These are phyloP conservation scores for Calonectria henricotiae DNA, from an alignment of 2,329 filamentous ascomycete species.

Conservation along the genomic window DNA sequence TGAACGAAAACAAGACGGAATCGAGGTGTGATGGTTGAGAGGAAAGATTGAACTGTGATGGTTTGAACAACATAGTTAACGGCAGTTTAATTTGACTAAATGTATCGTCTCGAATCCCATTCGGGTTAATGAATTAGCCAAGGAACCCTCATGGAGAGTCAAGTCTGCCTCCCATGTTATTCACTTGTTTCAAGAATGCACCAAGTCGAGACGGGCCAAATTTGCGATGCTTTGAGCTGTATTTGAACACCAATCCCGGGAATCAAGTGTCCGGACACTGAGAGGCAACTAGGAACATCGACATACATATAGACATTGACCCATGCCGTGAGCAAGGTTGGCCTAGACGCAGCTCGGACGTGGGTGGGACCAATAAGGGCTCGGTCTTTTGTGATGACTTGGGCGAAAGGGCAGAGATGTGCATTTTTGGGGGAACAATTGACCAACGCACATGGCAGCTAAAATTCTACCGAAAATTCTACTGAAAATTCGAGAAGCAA, in stretches of 20 bases:
- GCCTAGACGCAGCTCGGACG: neutral
- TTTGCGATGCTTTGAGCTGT: too few relatives aligned
- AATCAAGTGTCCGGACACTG: neutral
- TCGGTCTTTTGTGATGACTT: conserved; percentile 49
- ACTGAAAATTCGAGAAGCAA: neutral
- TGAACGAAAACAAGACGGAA: neutral
- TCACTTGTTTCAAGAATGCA: neutral
- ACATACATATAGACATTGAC: neutral
- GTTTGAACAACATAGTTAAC: neutral
- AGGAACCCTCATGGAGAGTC: neutral
- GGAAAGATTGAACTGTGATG: neutral
- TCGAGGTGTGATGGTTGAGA: neutral
- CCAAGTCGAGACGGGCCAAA: neutral
- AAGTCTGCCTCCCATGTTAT: neutral
- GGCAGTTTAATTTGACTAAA: neutral
- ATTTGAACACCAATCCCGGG: neutral
- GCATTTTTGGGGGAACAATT: conserved; percentile 18
- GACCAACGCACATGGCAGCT: neutral
- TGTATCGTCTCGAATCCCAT: neutral
- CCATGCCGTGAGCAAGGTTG: conserved; percentile 6
- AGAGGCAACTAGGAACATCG: neutral
- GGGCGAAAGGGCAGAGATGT: conserved; percentile 10
- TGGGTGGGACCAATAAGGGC: conserved; percentile 46
- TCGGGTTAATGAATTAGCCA: neutral
- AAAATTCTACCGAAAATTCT: conserved; percentile 28